These are phyloP conservation scores for Maudiozyma bulderi DNA, from an alignment of 805 yeast species.

Conservation along the genomic window DNA sequence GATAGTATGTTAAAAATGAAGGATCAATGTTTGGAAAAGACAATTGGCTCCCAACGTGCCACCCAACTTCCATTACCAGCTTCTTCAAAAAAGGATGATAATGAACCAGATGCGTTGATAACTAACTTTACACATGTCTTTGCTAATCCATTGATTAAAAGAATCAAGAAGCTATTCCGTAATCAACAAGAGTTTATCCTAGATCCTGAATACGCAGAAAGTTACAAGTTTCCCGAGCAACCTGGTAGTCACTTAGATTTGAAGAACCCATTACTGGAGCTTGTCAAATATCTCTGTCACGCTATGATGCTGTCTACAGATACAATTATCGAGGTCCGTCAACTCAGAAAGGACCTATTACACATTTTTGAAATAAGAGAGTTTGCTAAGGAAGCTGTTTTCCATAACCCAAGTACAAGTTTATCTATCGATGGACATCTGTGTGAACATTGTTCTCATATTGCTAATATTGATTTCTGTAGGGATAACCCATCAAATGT, in stretches of 20 bases:
- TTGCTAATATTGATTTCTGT: slow-evolving; percentile 75
- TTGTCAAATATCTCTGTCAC: slow-evolving; percentile 67
- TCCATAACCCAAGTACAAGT: slow-evolving; percentile 65
- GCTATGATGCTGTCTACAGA: slow-evolving; percentile 57
- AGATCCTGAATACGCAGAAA: slow-evolving; percentile 51
- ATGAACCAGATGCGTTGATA: slow-evolving; percentile 31
- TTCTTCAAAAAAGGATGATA: slow-evolving; percentile 27
- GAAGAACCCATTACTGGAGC: slow-evolving; percentile 67
- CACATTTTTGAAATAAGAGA: slow-evolving; percentile 72
- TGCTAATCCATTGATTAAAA: slow-evolving; percentile 52
- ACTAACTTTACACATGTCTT: slow-evolving; percentile 47
- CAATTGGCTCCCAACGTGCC: slow-evolving; percentile 46
- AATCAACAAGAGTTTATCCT: slow-evolving; percentile 67
- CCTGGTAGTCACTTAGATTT: slow-evolving; percentile 61
- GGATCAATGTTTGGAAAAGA: slow-evolving; percentile 20
- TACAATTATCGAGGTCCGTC: slow-evolving; percentile 61
- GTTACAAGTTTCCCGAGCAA: slow-evolving; percentile 62
- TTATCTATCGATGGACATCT: slow-evolving; percentile 56
- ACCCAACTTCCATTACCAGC: slow-evolving; percentile 57
- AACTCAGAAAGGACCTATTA: slow-evolving; percentile 65
- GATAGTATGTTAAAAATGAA: slow-evolving; percentile 58
- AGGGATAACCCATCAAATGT: slow-evolving; percentile 41
- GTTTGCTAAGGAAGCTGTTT: slow-evolving; percentile 66
- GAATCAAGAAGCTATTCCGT: slow-evolving; percentile 55
- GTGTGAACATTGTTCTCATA: slow-evolving; percentile 71